A percentile compares a stretch with the other conserved stretches of the same genome.
phyloP scores from a whole-genome alignment of 371 early-diverging fungal species.

The Cokeromyces recurvatus region DNA sequence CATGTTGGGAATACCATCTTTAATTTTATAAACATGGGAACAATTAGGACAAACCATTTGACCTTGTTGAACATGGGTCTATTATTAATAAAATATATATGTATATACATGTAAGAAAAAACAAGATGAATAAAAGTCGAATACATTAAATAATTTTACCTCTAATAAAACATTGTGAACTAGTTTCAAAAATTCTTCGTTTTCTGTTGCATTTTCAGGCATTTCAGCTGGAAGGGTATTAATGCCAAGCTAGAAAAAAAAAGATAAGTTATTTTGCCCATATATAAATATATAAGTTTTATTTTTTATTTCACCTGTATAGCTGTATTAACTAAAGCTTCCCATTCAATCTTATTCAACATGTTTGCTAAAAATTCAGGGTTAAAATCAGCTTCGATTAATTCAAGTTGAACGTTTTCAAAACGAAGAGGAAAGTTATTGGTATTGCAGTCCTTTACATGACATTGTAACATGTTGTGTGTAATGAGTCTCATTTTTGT shows the following conservation, averaged over 20 bases:
- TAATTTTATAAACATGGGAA: slow-evolving; percentile 85
- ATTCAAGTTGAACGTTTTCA: slow-evolving; percentile 79
- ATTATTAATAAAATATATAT: slow-evolving; percentile 6
- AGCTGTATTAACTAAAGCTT: slow-evolving; percentile 72
- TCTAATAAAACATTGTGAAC: slow-evolving; percentile 81
- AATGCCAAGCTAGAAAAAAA: slow-evolving; percentile 60
- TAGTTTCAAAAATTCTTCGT: slow-evolving; percentile 70
- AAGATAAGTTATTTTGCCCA: too few species aligned
- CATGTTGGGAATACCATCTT: slow-evolving; percentile 96
- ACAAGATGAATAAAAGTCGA: too few species aligned
- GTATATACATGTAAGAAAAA: too few species aligned
- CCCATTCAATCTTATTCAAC: slow-evolving; percentile 83
- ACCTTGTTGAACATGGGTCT: slow-evolving; percentile 85
- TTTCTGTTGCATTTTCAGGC: slow-evolving; percentile 67
- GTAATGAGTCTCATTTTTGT: slow-evolving; percentile 86
- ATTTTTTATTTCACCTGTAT: slow-evolving; percentile 49
- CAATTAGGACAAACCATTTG: slow-evolving; percentile 91
- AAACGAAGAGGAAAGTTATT: slow-evolving; percentile 89
- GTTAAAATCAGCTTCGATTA: slow-evolving; percentile 82
- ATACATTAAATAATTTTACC: too few species aligned
- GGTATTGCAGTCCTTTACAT: slow-evolving; percentile 87
- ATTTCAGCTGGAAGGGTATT: slow-evolving; percentile 60
- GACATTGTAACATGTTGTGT: slow-evolving; percentile 98
- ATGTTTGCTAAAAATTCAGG: slow-evolving; percentile 80
- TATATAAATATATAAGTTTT: background rate